Conservation (phyloP, 2,329 filamentous ascomycete species). For the Dactylonectria estremocensis region DNA sequence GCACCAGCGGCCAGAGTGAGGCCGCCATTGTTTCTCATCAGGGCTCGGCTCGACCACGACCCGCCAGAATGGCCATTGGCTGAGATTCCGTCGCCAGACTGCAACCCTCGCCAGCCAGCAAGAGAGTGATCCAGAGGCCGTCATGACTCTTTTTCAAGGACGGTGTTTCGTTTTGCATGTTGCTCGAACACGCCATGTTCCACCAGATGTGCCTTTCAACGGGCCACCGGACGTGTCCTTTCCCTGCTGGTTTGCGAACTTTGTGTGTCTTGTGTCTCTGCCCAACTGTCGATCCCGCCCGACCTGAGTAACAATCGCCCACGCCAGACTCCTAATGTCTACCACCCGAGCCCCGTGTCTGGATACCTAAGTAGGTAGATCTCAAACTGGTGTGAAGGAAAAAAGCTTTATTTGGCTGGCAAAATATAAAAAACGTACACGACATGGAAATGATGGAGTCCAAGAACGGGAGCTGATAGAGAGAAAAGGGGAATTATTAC, state of each 20-base stretch:
- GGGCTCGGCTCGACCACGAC: background rate
- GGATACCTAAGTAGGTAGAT: slow-evolving; percentile 12
- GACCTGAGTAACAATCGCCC: background rate
- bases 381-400: background rate
- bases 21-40: background rate
- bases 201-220: too few relatives aligned
- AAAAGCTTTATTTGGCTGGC: slow-evolving; percentile 43
- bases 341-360: background rate
- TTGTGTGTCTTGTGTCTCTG: background rate
- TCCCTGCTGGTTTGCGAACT: background rate
- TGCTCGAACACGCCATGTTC: too few relatives aligned
- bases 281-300: background rate
- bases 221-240: background rate
- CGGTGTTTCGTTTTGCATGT: too few relatives aligned
- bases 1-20: background rate
- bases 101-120: background rate
- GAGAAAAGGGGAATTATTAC: slow-evolving; percentile 65
- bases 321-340: background rate
- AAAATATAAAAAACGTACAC: slow-evolving; percentile 41
- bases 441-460: slow-evolving; percentile 43
- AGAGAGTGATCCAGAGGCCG: background rate
- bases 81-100: background rate
- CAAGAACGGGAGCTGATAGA: slow-evolving; percentile 51
- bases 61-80: slow-evolving; percentile 27
- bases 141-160: background rate